phyloP scores from a whole-genome alignment of 768 basidiomycete genomes.

The Tulasnella sp. region DNA sequence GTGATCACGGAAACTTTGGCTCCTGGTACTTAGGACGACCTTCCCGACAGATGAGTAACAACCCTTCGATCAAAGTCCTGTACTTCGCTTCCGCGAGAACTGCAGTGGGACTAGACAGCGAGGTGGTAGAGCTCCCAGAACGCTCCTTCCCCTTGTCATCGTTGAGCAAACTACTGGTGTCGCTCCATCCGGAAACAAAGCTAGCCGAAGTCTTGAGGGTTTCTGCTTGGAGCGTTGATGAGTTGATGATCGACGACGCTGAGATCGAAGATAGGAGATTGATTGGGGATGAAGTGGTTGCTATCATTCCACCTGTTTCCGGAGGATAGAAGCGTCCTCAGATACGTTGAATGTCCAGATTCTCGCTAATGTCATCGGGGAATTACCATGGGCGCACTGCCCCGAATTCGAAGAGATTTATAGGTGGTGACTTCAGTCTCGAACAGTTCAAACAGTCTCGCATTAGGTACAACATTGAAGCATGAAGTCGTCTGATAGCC shows the following conservation, averaged over 20 bases:
- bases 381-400: no score
- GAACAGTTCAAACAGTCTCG: no score
- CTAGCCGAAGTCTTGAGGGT: neutral
- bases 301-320: constrained; percentile 8
- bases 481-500: no score
- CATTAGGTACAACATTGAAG: no score
- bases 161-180: neutral
- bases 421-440: no score
- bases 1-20: no score
- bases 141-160: neutral
- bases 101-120: neutral
- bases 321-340: neutral
- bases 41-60: no score
- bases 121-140: neutral
- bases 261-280: neutral
- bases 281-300: constrained; percentile 3
- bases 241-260: neutral
- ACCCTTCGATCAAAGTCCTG: constrained; percentile 5
- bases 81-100: constrained; percentile 9
- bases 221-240: constrained; percentile 3
- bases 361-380: no score
- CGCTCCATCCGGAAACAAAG: neutral
- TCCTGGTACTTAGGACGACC: no score
- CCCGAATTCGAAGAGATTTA: no score
- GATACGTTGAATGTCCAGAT: neutral